Conservation (phyloP, 129 eudicot genomes). For the Oenanthe sinensis region DNA sequence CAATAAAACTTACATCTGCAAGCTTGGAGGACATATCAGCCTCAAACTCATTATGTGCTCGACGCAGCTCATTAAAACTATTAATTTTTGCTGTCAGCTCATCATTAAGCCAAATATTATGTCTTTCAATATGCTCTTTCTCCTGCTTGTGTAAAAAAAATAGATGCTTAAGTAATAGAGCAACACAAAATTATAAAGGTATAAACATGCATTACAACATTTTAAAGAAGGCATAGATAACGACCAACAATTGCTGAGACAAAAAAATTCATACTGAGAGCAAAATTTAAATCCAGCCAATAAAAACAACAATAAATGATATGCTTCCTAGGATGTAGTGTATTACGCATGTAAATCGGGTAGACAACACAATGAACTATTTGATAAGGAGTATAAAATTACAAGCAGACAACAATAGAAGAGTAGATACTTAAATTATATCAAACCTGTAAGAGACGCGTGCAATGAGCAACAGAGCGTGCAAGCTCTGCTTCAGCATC, state of each 20-base stretch:
- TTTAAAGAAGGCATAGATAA: too few species aligned
- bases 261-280: too few species aligned
- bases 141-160: conserved; percentile 28
- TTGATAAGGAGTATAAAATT: background rate
- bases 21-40: conserved; percentile 80
- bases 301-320: background rate
- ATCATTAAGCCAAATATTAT: conserved; percentile 84
- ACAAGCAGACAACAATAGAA: background rate
- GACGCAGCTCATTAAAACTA: conserved; percentile 55
- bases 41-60: conserved; percentile 55
- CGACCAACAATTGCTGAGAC: too few species aligned
- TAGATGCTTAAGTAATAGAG: background rate
- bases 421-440: background rate
- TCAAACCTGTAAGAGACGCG: conserved; percentile 49
- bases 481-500: conserved; percentile 74
- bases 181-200: background rate
- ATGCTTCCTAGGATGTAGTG: too few species aligned
- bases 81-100: conserved; percentile 72
- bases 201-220: too few species aligned
- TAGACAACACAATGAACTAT: background rate
- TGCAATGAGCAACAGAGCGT: conserved; percentile 38
- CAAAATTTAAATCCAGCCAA: background rate
- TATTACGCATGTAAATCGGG: background rate
- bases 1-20: conserved; percentile 36
- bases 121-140: conserved; percentile 79